phyloP scores from a whole-genome alignment of 768 basidiomycete genomes.

The Plicaturopsis crispa region DNA sequence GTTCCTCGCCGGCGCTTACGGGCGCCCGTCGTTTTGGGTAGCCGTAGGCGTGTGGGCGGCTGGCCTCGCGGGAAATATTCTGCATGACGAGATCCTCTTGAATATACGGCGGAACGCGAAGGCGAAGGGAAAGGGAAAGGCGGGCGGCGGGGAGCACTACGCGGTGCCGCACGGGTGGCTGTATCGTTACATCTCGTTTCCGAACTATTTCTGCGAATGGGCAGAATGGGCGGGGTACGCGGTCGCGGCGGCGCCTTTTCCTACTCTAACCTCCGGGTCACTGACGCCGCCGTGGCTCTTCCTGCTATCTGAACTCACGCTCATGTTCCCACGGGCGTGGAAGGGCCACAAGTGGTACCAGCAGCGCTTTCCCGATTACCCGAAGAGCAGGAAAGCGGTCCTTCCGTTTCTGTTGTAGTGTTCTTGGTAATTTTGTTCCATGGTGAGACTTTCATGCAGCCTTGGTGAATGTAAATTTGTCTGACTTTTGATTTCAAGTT shows the following conservation, averaged over 20 bases:
- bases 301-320: constrained; percentile 56
- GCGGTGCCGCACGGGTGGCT: constrained; percentile 76
- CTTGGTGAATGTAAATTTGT: too few relatives aligned
- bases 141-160: constrained; percentile 43
- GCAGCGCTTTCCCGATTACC: constrained; percentile 70
- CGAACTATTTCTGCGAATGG: constrained; percentile 96
- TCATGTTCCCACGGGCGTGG: constrained; percentile 79
- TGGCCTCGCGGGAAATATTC: constrained; percentile 75
- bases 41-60: constrained; percentile 61
- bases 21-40: constrained; percentile 44
- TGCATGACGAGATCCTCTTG: constrained; percentile 87
- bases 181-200: constrained; percentile 77
- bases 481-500: too few relatives aligned
- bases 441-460: too few relatives aligned
- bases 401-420: constrained; percentile 74
- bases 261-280: constrained; percentile 5
- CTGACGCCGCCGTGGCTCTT: constrained; percentile 78
- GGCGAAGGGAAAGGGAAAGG: constrained; percentile 26
- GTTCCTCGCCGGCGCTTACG: constrained; percentile 28
- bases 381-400: constrained; percentile 65
- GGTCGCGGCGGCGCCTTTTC: constrained; percentile 57
- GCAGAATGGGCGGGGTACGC: constrained; percentile 89
- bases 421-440: too few relatives aligned
- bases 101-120: constrained; percentile 65
- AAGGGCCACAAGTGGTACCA: constrained; percentile 87